A percentile compares a stretch with the other conserved stretches of the same genome.
phyloP scores from a whole-genome alignment of 768 basidiomycete species.

The Lactarius quietus region DNA sequence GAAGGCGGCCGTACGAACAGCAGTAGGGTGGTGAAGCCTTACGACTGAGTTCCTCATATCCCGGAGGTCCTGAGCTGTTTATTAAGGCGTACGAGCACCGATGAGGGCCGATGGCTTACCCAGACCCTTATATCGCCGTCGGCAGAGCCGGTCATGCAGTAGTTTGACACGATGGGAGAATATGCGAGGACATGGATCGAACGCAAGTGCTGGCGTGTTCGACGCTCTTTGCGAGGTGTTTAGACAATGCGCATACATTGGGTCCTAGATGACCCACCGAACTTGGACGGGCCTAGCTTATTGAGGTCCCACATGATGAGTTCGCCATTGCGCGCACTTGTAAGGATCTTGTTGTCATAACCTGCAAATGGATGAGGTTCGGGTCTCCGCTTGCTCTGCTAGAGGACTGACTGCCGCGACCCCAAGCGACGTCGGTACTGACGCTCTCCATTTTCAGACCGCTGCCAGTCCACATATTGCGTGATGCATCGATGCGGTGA shows the following conservation, averaged over 20 bases:
- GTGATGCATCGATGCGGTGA: constrained; percentile 63
- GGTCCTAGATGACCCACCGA: constrained; percentile 43
- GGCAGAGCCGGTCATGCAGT: constrained; percentile 75
- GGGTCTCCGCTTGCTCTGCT: background rate
- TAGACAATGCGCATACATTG: background rate
- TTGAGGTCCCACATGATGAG: constrained; percentile 81
- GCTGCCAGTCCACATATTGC: constrained; percentile 75
- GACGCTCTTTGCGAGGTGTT: constrained; percentile 46
- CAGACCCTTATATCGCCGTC: constrained; percentile 80
- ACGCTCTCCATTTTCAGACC: constrained; percentile 76
- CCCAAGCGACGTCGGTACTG: constrained; percentile 81
- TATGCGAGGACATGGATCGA: constrained; percentile 69
- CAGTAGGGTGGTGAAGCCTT: constrained; percentile 65
- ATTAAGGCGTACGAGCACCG: background rate
- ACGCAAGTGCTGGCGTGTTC: constrained; percentile 64
- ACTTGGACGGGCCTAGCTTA: constrained; percentile 62
- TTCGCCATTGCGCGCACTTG: constrained; percentile 77
- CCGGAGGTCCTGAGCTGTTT: constrained; percentile 56
- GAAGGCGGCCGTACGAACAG: constrained; percentile 66
- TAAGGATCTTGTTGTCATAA: constrained; percentile 72
- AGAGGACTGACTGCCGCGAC: constrained; percentile 52
- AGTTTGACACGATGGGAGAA: constrained; percentile 63
- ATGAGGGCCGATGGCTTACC: constrained; percentile 42
- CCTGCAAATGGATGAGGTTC: constrained; percentile 37
- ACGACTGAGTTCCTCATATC: constrained; percentile 65